Evolutionary conservation across 805 yeast genomes (phyloP), one percentile per base, ranked within the genome.

Genomic region (Nakazawaea holstii): DNA sequence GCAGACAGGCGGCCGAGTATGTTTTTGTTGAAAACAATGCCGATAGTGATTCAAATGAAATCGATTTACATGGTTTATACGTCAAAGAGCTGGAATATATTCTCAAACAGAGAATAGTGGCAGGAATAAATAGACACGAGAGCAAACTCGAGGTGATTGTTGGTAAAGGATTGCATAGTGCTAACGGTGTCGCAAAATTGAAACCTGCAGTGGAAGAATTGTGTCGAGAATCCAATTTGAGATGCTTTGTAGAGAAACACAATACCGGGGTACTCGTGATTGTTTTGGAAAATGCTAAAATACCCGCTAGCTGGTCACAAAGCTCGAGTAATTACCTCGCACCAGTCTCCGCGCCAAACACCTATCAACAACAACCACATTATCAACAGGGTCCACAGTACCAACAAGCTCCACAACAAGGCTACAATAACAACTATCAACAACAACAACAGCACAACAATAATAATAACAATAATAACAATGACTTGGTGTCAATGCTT

Each of bases 121-220:
- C 80, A 27, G 88, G 82, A 46, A 72, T 79, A 13, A 68, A 79
- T 24, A 66, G 74, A 30, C 69, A 77, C 46, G 94, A 87, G 59
- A 64, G 75, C 2, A 78, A 76, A 43, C 67, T 92, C 39, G 78
- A 80, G 53, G 94, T 89, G 17, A 91, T 92, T 62, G 97, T 90
- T 8, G 98, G 98, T 8, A 92, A 92, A 65, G 98, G 97, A 7
- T 60, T 80, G 37, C 98, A 91, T 62, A 87, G 96, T 1, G 72
- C 75, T 45, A 72, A 80, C 54, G 95, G 95, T 11, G 77, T 88
- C 45, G 91, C 96, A 37, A 91, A 90, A 64, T 66, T 92, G 55
- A 87, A 84, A 63, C 97, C 97, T 2, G 97, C 97, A 0, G 80
- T 90, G 15, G 94, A 88, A 59, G 75, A 79, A 43, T 66, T 88